Base-by-base conservation (phyloP, 2,329 filamentous ascomycete species). In the Fusarium siculi region DNA sequence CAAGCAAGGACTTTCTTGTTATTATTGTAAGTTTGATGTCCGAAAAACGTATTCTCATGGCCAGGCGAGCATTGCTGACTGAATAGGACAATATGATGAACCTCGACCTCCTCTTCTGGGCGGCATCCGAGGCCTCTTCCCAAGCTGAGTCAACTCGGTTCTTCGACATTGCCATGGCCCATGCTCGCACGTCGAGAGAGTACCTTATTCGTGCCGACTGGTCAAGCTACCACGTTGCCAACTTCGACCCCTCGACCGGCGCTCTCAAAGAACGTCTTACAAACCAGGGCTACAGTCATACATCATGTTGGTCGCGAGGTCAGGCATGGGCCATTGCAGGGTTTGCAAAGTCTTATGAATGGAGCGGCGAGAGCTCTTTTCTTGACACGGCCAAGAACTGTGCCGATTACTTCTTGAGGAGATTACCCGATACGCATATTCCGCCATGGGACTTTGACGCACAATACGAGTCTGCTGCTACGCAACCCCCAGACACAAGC, bases 301-400 rank as follows among this genome's bases (percentile, higher is more conserved):
- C 75, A 3, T 85, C 83, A 0, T 85, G 82, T 15, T 87, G 86
- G 86, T 78, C 82, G 9, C 80, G 86, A 7, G 86, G 86, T 1
- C 86, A 87, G 63, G 84, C 85, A 1, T 87, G 86, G 86, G 82
- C 83, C 0, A 84, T 87, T 6, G 80, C 82, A 53, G 86, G 86
- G 0, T 87, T 87, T 60, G 82, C 82, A 1, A 82, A 86, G 72
- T 82, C 82, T 0, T 86, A 85, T 58, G 72, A 73, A n/a, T 87
- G 85, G 85, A 87, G 84, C 0, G 79, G 80, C 16, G 82, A 85
- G 32, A 46, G 42, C 0, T 78, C 77, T 4, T 87, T 86, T 63
- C 79, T 87, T 2, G 71, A 81, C 0, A 86, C 85, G 6, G 82
- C 86, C 0, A 76, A 80, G 7, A 72, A 76, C 6, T 84, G 84